Conservation (phyloP, 2,329 filamentous ascomycete genomes). For the Hymenoscyphus scutula region DNA sequence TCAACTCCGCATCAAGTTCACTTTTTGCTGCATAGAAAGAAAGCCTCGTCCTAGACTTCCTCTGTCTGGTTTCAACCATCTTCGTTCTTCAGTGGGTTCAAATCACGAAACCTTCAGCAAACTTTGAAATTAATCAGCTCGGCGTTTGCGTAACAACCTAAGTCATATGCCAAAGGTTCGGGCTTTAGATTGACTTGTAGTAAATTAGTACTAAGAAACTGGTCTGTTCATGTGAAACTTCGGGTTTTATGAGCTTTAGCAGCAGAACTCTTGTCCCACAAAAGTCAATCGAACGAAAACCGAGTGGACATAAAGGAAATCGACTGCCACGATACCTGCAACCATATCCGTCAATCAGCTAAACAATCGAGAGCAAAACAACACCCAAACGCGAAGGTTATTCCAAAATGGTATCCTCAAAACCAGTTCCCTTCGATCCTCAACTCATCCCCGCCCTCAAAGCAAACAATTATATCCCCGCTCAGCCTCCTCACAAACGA, state of each 20-base stretch:
- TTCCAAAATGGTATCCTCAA: slow-evolving; percentile 4
- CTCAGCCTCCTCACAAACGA: neutral
- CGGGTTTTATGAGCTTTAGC: neutral
- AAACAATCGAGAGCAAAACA: neutral
- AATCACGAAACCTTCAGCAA: too few species aligned
- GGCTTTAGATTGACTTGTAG: too few species aligned
- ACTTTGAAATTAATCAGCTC: too few species aligned
- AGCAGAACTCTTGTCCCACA: neutral
- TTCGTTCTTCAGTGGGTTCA: too few species aligned
- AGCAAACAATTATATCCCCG: neutral
- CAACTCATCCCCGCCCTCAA: slow-evolving; percentile 4
- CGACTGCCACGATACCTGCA: neutral
- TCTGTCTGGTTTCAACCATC: too few species aligned
- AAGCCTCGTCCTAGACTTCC: too few species aligned
- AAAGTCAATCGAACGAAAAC: neutral
- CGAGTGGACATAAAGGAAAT: neutral
- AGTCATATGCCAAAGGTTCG: too few species aligned
- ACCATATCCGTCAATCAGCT: too few species aligned
- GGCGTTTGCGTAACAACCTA: too few species aligned
- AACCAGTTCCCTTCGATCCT: slow-evolving; percentile 7
- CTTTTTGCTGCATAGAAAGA: too few species aligned
- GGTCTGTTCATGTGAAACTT: neutral
- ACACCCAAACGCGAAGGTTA: neutral
- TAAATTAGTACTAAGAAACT: neutral
- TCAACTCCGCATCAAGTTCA: too few species aligned